Percentiles rank a stretch among this genome's conserved stretches.
Evolutionary conservation across 257 asterid species (phyloP).

Genomic region (Solanum ossicruentum): DNA sequence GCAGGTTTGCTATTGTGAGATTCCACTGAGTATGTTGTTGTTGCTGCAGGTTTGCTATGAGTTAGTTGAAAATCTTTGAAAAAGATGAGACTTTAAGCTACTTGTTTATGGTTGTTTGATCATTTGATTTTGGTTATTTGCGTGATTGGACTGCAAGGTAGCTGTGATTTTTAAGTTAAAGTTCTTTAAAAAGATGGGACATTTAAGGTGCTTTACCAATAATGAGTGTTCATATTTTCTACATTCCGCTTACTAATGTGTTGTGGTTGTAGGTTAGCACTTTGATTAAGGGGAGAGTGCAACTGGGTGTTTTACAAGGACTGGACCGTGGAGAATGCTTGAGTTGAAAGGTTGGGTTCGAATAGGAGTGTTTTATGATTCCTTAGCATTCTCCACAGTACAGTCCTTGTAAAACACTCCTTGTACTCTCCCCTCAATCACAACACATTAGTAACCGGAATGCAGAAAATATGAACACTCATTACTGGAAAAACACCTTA

Average conservation of each 20-base stretch:
- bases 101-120: not conserved
- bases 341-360: slow-evolving; percentile 94
- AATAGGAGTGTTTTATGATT: slow-evolving; percentile 22
- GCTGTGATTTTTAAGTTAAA: not conserved
- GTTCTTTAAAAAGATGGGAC: not conserved
- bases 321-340: slow-evolving; percentile 81
- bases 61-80: not conserved
- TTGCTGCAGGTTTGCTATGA: too few relatives aligned
- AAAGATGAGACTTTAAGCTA: slow-evolving; percentile 21
- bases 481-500: not conserved
- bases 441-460: not conserved
- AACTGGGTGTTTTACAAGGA: slow-evolving; percentile 82
- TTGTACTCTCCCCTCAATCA: slow-evolving; percentile 66
- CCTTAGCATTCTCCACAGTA: slow-evolving; percentile 69
- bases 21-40: not conserved
- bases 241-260: not conserved
- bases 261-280: slow-evolving; percentile 38
- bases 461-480: not conserved
- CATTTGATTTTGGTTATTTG: not conserved
- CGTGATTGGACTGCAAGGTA: not conserved
- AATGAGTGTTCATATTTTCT: not conserved
- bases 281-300: slow-evolving; percentile 75
- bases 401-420: slow-evolving; percentile 90
- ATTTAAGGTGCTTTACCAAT: not conserved
- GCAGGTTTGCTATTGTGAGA: not conserved